Percentiles rank a stretch among this genome's conserved stretches.
Evolutionary conservation across 805 yeast genomes (phyloP).

Genomic region (Ogataea thermomethanolica): DNA sequence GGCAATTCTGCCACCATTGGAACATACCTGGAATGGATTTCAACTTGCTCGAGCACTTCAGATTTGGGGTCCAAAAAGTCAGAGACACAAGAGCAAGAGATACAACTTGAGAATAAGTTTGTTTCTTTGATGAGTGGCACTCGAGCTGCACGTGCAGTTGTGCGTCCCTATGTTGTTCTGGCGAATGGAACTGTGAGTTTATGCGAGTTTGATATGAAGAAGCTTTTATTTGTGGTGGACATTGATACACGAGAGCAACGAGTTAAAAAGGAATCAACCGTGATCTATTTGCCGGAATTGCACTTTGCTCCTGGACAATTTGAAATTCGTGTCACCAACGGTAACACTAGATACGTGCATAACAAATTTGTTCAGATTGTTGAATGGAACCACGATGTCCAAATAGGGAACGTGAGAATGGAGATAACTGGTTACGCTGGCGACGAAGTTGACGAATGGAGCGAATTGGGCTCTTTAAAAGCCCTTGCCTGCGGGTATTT

Average conservation of each 20-base stretch:
- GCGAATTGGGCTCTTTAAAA: slow-evolving; percentile 27
- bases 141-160: slow-evolving; percentile 68
- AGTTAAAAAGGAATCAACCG: slow-evolving; percentile 40
- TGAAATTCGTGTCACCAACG: slow-evolving; percentile 51
- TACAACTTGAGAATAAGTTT: slow-evolving; percentile 16
- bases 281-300: slow-evolving; percentile 65
- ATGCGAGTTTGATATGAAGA: slow-evolving; percentile 57
- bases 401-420: slow-evolving; percentile 24
- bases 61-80: slow-evolving; percentile 8
- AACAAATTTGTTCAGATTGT: slow-evolving; percentile 51
- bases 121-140: slow-evolving; percentile 44
- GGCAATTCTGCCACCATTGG: slow-evolving; percentile 16
- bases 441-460: slow-evolving; percentile 11
- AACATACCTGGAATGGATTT: slow-evolving; percentile 26
- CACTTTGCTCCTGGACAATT: slow-evolving; percentile 58
- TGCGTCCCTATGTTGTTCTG: slow-evolving; percentile 73
- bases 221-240: slow-evolving; percentile 45
- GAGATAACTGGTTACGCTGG: slow-evolving; percentile 15
- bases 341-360: slow-evolving; percentile 44
- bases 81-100: slow-evolving; percentile 12
- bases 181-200: slow-evolving; percentile 54
- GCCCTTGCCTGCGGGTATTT: slow-evolving; percentile 34
- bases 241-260: slow-evolving; percentile 32
- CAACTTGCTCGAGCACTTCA: slow-evolving; percentile 13
- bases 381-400: slow-evolving; percentile 63